Base-by-base conservation (phyloP, 768 basidiomycete species). In the Phallus indusiatus region DNA sequence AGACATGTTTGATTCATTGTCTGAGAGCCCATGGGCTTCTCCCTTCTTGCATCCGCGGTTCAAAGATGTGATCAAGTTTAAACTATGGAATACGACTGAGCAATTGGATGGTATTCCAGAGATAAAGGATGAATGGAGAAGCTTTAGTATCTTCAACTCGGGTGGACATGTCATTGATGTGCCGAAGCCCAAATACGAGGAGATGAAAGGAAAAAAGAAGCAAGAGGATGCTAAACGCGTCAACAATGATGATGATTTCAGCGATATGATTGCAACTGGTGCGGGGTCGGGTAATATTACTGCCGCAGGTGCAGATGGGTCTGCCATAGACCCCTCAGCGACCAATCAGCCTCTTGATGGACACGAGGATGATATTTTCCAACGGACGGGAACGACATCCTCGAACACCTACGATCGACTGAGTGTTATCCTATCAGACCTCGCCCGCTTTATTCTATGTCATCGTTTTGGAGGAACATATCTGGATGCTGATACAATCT, bases 81-180 rank as follows among this genome's bases (percentile, higher is more conserved):
- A 88, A 69, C 78, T 97, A 64, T 99, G 95, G 95, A 98, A 98
- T 69, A 97, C 95, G 34, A 97, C 94, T 0, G 94, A 95, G 65
- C 94, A 97, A 67, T 76, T 98, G 52, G 95, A 98, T 65, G 88
- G 88, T 36, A 77, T 95, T 1, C 85, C 89, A 0, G 95, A 99
- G 70, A 75, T 98, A 48, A 85, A 84, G 65, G 82, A 90, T 53
- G 90, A 94, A 68, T 99, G 95, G 95, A 78, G 95, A 56, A 76
- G 77, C 18, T 79, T 88, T 66, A 84, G 85, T 42, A 74, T 96
- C 8, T 96, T 97, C 78, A 94, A 94, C 69, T 91, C 89, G 2
- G 88, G 84, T 5, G 92, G 90, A 21, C 79, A 83, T 63, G 80
- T 88, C 42, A 83, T 88, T 64, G 82, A 82, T 21, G 80, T 87